Conservation (phyloP, 768 basidiomycete species). For the Hericium coralloides region DNA sequence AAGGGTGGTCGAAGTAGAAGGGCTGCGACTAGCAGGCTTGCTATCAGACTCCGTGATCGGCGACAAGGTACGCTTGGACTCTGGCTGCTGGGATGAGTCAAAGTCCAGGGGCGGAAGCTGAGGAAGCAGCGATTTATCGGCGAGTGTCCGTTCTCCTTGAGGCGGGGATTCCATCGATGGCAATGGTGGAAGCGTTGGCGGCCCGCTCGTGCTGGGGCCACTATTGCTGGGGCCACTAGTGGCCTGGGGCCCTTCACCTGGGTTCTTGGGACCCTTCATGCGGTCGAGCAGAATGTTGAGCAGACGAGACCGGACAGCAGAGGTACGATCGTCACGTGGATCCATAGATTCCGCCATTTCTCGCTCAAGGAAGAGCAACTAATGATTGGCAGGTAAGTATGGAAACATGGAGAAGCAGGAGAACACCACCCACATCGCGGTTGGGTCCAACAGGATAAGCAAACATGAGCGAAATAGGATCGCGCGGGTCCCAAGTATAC, state of each 20-base stretch:
- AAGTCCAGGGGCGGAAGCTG: conserved; percentile 60
- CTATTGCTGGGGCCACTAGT: no score
- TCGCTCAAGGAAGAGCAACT: conserved; percentile 85
- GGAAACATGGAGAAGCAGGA: background rate
- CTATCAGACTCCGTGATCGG: conserved; percentile 51
- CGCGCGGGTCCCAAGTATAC: conserved; percentile 87
- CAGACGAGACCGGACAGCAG: conserved; percentile 53
- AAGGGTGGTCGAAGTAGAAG: background rate
- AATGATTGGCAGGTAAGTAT: background rate
- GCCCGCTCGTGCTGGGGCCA: background rate
- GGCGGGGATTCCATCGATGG: conserved; percentile 3
- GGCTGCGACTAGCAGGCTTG: background rate
- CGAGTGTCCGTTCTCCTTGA: background rate
- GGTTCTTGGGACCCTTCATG: conserved; percentile 36
- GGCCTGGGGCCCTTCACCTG: background rate
- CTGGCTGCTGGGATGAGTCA: conserved; percentile 16
- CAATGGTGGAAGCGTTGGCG: conserved; percentile 5
- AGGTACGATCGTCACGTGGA: conserved; percentile 70
- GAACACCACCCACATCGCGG: conserved; percentile 56
- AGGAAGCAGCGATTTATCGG: conserved; percentile 15
- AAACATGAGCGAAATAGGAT: conserved; percentile 82
- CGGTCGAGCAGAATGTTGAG: conserved; percentile 54
- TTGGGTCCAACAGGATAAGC: conserved; percentile 83
- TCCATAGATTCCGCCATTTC: conserved; percentile 74
- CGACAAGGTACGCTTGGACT: conserved; percentile 18